Percentiles rank a stretch among this genome's conserved stretches.
phyloP scores from a whole-genome alignment of 2,329 filamentous ascomycete genomes.

The Chaetomiaceae sp. region DNA sequence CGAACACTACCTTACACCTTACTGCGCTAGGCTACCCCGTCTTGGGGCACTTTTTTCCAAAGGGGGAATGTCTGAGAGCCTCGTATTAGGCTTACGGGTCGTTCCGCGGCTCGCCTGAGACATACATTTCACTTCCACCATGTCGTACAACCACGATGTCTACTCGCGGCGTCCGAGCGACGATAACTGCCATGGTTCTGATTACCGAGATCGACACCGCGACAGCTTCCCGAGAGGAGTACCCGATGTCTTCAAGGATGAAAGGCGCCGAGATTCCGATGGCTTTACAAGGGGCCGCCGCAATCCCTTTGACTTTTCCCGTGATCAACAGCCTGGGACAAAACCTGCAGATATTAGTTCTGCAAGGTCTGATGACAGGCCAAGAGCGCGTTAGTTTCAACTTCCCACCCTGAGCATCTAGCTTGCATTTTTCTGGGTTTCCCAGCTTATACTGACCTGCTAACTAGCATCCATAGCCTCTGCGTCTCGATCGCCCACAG shows the following conservation, averaged over 20 bases:
- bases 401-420: neutral
- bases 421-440: no score
- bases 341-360: neutral
- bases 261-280: constrained; percentile 12
- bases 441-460: no score
- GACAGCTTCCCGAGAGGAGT: constrained; percentile 7
- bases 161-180: constrained; percentile 20
- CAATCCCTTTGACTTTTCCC: neutral
- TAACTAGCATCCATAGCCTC: no score
- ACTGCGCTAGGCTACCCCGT: no score
- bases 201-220: constrained; percentile 11
- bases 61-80: neutral
- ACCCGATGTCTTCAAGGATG: constrained; percentile 9
- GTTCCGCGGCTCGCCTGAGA: constrained; percentile 1
- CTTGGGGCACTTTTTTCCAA: neutral
- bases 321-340: neutral
- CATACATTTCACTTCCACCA: neutral
- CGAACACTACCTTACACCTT: no score
- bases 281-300: constrained; percentile 12
- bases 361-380: constrained; percentile 1
- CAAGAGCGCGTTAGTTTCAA: constrained; percentile 7
- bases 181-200: constrained; percentile 17
- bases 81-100: neutral
- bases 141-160: constrained; percentile 16
- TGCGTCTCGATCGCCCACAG: neutral